Evolutionary conservation across 192 early-diverging fungal genomes (phyloP), one percentile per base, ranked within the genome.

Genomic region (Martensiomyces pterosporus): DNA sequence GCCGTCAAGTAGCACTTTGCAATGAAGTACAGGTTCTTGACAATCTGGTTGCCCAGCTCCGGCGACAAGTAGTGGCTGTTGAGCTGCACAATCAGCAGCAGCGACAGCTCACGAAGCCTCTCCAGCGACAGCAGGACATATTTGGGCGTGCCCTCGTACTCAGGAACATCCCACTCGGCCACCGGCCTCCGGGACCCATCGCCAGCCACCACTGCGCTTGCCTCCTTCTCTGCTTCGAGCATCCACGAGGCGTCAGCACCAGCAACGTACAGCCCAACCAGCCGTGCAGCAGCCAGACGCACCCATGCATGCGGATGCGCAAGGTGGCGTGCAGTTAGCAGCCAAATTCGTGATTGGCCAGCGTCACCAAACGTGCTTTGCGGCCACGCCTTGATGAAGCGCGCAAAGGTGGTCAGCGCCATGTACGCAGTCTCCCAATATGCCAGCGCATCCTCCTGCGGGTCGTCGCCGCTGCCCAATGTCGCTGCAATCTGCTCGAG

Each of bases 21-120:
- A 39, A 96, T 69, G 70, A 93, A 98, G 55, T 90, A 87, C 48
- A 97, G 56, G 65, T 98, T 98, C 79, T 97, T 94, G 26, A 93
- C 86, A 39, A 93, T 64, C 66, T 96, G 93, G 48, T 79, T 86
- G 4, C 87, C 90, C 22, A 91, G 80, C 18, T 96, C 94, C 24
- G 79, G 68, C 24, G 84, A 75, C 22, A 97, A 25, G 47, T 63
- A 75, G 10, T 67, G 57, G 39, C 85, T 81, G 50, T 79, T 82
- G 8, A 92, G 68, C 47, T 92, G 90, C 27, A 77, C 70, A 12
- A 75, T 50, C 45, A 86, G 64, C 3, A 61, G 57, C 24, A 67
- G 60, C 1, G 78, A 81, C 13, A 92, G 41, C 4, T 62, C 49
- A 26, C 76, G 78, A 23, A 91, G 52, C 24, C 61, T 60, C 18